Conservation (phyloP, 2,329 filamentous ascomycete genomes). For the Xylariaceae sp. region DNA sequence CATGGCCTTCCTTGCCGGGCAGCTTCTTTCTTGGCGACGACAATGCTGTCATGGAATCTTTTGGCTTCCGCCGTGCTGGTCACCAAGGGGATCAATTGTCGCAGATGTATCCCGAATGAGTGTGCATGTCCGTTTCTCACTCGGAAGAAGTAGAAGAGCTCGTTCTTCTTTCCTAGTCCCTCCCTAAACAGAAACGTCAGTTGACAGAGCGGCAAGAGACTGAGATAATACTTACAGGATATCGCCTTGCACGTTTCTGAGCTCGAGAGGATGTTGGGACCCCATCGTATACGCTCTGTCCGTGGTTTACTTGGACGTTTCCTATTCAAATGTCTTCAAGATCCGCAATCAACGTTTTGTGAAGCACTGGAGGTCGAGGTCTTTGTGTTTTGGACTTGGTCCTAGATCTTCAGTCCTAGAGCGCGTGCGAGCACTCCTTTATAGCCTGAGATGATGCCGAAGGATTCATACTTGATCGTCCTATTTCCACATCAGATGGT, state of each 20-base stretch:
- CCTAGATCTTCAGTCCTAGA: too few relatives aligned
- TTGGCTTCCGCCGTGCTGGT: slow-evolving; percentile 17
- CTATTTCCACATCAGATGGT: too few relatives aligned
- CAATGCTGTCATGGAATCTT: slow-evolving; percentile 12
- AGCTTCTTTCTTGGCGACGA: slow-evolving; percentile 13
- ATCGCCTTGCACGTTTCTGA: slow-evolving; percentile 20
- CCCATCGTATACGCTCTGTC: slow-evolving; percentile 7
- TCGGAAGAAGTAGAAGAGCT: slow-evolving; percentile 18
- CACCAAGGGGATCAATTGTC: slow-evolving; percentile 13
- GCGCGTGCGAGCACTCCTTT: too few relatives aligned
- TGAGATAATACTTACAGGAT: slow-evolving; percentile 10
- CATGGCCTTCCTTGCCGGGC: slow-evolving; percentile 4
- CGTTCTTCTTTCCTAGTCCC: slow-evolving; percentile 18
- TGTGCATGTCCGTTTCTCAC: slow-evolving; percentile 7
- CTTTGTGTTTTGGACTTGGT: neutral
- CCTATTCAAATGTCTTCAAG: neutral
- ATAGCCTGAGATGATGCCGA: too few relatives aligned
- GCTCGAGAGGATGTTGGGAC: slow-evolving; percentile 9
- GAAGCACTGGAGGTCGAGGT: neutral
- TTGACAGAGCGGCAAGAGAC: neutral
- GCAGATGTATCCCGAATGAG: slow-evolving; percentile 11
- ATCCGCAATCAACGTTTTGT: neutral
- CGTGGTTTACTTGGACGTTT: neutral
- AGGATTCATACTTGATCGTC: too few relatives aligned
- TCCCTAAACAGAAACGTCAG: slow-evolving; percentile 12